Percentiles rank a stretch among this genome's conserved stretches.
Evolutionary conservation across 1,284 basidiomycete genomes (phyloP).

Genomic region (Clitocybe nebularis): DNA sequence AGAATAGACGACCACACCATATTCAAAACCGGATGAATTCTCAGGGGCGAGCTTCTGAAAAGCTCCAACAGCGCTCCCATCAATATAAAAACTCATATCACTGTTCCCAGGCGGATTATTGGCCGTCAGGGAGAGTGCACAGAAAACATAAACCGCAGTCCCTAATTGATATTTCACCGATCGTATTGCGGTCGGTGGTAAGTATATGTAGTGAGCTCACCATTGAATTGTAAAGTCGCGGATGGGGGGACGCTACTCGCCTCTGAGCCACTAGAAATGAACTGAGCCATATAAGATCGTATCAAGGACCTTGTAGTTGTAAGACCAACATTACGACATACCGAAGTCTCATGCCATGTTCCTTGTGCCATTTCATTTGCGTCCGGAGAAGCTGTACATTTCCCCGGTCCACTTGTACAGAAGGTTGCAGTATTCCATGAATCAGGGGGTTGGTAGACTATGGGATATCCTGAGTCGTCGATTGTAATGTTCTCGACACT

Average conservation of each 20-base stretch:
- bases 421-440: conserved; percentile 22
- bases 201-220: conserved; percentile 9
- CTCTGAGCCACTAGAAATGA: conserved; percentile 11
- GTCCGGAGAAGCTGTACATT: conserved; percentile 24
- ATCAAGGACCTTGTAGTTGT: conserved; percentile 11
- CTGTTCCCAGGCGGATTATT: conserved; percentile 20
- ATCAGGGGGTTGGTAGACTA: conserved; percentile 23
- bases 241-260: conserved; percentile 14
- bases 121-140: conserved; percentile 22
- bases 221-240: conserved; percentile 21
- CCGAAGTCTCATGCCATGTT: conserved; percentile 8
- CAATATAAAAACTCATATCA: conserved; percentile 34
- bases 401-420: conserved; percentile 7
- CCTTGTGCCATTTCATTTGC: conserved; percentile 9
- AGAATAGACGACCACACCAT: conserved; percentile 28
- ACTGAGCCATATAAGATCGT: conserved; percentile 22
- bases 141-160: conserved; percentile 27
- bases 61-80: conserved; percentile 24
- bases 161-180: conserved; percentile 15
- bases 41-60: conserved; percentile 21
- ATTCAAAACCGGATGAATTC: conserved; percentile 20
- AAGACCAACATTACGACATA: neutral
- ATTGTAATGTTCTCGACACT: conserved; percentile 39
- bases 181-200: conserved; percentile 5
- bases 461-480: conserved; percentile 34